These are phyloP conservation scores for Helicostylum pulchrum DNA, from an alignment of 192 early-diverging fungal genomes.

Conservation along the genomic window DNA sequence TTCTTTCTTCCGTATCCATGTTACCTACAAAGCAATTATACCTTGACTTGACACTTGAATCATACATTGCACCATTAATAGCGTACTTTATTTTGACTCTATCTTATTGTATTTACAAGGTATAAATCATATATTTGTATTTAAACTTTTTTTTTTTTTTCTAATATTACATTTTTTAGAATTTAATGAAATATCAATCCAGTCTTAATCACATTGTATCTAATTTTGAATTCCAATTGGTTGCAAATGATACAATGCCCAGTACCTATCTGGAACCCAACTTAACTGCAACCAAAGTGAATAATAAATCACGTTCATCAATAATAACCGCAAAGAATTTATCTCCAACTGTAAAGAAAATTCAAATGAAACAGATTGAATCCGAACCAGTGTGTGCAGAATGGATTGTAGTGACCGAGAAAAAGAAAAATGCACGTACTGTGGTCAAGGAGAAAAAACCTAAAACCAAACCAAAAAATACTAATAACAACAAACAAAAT, in stretches of 20 bases:
- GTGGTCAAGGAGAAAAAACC: not conserved
- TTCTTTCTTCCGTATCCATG: not conserved
- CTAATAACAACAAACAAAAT: slow-evolving; percentile 11
- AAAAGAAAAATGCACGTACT: slow-evolving; percentile 6
- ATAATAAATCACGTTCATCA: no score
- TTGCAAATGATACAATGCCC: no score
- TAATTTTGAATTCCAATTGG: no score
- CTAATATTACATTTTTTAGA: not conserved
- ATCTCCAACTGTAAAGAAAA: not conserved
- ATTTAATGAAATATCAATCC: no score
- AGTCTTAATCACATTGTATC: no score
- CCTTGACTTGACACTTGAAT: not conserved
- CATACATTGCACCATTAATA: no score
- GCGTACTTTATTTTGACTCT: not conserved
- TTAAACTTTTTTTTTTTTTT: not conserved
- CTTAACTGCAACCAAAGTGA: no score
- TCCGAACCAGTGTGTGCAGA: not conserved
- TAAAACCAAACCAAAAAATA: slow-evolving; percentile 3
- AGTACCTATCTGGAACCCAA: no score
- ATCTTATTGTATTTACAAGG: slow-evolving; percentile 8
- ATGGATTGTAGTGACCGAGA: slow-evolving; percentile 9
- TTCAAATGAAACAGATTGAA: not conserved
- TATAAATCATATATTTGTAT: not conserved
- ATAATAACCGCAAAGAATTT: no score
- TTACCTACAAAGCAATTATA: not conserved